phyloP scores from a whole-genome alignment of 768 basidiomycete species.

The Cyathus striatus region DNA sequence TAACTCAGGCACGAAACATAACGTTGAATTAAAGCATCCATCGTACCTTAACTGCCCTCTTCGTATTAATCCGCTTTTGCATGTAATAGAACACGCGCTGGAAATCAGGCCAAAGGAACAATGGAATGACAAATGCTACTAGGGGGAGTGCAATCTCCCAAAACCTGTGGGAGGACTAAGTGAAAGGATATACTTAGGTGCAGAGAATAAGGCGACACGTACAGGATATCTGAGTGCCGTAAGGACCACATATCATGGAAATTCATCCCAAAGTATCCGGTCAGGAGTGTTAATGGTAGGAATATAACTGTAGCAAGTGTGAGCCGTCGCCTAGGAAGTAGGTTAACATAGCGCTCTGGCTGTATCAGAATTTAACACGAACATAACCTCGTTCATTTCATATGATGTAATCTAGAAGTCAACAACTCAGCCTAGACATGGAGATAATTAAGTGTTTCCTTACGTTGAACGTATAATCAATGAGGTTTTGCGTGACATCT shows the following conservation, averaged over 20 bases:
- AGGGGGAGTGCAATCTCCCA: conserved; percentile 64
- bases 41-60: conserved; percentile 37
- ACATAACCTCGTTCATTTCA: conserved; percentile 67
- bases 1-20: too few species aligned
- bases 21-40: too few species aligned
- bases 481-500: conserved; percentile 59
- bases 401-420: conserved; percentile 50
- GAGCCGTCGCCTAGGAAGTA: conserved; percentile 49
- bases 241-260: conserved; percentile 51
- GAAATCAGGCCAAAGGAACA: conserved; percentile 56
- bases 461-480: conserved; percentile 71
- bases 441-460: too few species aligned
- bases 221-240: conserved; percentile 44
- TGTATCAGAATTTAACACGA: conserved; percentile 14
- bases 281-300: conserved; percentile 63
- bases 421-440: too few species aligned
- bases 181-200: not conserved
- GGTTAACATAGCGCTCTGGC: not conserved
- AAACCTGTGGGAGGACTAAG: conserved; percentile 38
- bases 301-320: conserved; percentile 68
- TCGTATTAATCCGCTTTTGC: conserved; percentile 33
- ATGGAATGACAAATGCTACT: conserved; percentile 50
- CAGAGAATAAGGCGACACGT: too few species aligned
- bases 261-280: conserved; percentile 80
- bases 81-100: conserved; percentile 38